Evolutionary conservation across 2,329 filamentous ascomycete genomes (phyloP).

Genomic region (Aspergillus transmontanensis): DNA sequence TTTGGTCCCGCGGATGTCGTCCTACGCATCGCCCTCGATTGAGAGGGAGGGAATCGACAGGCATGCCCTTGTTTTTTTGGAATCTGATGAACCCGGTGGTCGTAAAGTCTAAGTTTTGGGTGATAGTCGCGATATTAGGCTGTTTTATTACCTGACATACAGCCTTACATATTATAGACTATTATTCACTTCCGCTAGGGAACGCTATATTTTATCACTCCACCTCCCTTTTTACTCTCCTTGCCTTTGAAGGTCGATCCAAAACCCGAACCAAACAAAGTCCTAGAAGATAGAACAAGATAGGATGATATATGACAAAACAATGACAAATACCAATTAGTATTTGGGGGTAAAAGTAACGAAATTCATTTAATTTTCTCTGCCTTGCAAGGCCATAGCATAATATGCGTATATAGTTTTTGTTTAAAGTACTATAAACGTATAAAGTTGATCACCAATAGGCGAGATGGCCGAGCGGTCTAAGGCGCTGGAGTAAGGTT

Average conservation of each 20-base stretch:
- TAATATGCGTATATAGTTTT: fast-evolving
- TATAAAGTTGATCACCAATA: neutral
- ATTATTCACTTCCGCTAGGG: too few species aligned
- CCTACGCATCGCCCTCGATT: neutral
- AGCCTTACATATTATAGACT: too few species aligned
- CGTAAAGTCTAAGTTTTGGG: too few species aligned
- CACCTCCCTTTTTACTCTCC: too few species aligned
- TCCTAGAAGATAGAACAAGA: neutral
- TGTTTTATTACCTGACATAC: too few species aligned
- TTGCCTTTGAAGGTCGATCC: too few species aligned
- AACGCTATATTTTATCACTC: too few species aligned
- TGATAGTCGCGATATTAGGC: too few species aligned
- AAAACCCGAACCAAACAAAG: too few species aligned
- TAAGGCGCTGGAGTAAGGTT: constrained; percentile 6
- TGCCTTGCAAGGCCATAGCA: neutral
- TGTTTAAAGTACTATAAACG: neutral
- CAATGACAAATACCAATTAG: neutral
- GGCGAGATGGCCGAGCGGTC: constrained; percentile 7
- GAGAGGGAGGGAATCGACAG: neutral
- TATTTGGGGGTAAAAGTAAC: neutral
- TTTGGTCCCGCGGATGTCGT: neutral
- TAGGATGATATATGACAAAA: neutral
- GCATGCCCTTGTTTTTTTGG: neutral
- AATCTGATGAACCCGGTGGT: neutral
- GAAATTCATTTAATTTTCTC: neutral